Base-by-base conservation (phyloP, 2,329 filamentous ascomycete species). In the Whalleya microplaca region DNA sequence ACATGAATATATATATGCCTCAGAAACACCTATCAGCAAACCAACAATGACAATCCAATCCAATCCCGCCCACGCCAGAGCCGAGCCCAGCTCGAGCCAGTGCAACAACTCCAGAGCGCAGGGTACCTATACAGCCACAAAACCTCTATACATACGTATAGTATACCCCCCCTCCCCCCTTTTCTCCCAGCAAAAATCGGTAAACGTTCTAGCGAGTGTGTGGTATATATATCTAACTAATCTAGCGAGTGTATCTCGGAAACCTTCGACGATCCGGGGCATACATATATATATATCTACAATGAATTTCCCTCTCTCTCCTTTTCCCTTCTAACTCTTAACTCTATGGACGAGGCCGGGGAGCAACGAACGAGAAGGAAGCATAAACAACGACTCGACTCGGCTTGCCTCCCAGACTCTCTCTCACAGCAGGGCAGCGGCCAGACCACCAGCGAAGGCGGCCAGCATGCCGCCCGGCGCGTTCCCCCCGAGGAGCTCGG, bases 401-500 rank as follows among this genome's bases (percentile, higher is more conserved):
- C 14, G 3, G 3, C 32, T 3, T 3, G 5, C 8, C 20, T 2
- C 29, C 37, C 18, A 6, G 23, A 41, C 43, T 1, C 12, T 12
- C 20, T 16, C 43, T 58, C 63, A 71, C 32, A 71, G 51, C 2
- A 71, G 37, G 18, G 58, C 68, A 14, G 64, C 68, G 5, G 67
- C 48, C 18, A 62, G 21, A 5, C 66, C 70, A 5, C 66, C 70
- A 1, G 67, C 69, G 16, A 70, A 49, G 2, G 65, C 69, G 8
- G 65, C 69, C 2, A 70, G 27, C 27, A 67, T 16, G 5, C 67
- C 64, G 5, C 67, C 64, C 1, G 58, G 57, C 0, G 56, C 60
- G 42, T 42, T 43, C 20, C 47, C 50, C 2, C n/a, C n/a, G n/a
- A 61, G 29, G 21, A 56, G 43, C 40, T 52, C 55, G 20, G 53